Percentiles rank a stretch among this genome's conserved stretches.
These are phyloP conservation scores for Aspergillus vadensis DNA, from an alignment of 2,329 filamentous ascomycete species.

Conservation along the genomic window DNA sequence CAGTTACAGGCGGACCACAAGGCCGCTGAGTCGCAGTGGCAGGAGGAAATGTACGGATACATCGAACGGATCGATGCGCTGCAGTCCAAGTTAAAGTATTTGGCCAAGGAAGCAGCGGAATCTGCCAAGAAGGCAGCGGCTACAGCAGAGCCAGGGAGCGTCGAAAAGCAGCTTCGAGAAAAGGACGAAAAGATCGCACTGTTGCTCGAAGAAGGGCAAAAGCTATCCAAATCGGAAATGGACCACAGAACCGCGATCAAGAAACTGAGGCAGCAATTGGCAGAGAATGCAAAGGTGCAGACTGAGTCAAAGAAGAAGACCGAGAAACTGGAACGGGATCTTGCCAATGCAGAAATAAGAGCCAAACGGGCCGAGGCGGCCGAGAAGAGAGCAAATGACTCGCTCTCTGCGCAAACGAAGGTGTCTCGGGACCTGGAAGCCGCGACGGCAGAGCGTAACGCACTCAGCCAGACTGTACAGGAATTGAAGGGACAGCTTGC, in stretches of 20 bases:
- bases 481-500: slow-evolving; percentile 71
- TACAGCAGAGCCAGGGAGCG: slow-evolving; percentile 63
- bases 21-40: slow-evolving; percentile 60
- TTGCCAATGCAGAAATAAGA: slow-evolving; percentile 53
- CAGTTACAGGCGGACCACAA: slow-evolving; percentile 55
- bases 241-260: slow-evolving; percentile 82
- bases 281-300: slow-evolving; percentile 55
- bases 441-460: slow-evolving; percentile 64
- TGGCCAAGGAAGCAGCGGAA: slow-evolving; percentile 77
- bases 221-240: slow-evolving; percentile 81
- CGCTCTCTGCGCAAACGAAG: slow-evolving; percentile 53
- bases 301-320: slow-evolving; percentile 57
- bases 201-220: slow-evolving; percentile 89
- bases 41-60: slow-evolving; percentile 81
- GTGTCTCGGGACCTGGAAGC: slow-evolving; percentile 61
- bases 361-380: slow-evolving; percentile 62
- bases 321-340: slow-evolving; percentile 61
- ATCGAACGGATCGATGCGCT: slow-evolving; percentile 89
- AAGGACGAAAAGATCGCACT: slow-evolving; percentile 89
- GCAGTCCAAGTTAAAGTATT: slow-evolving; percentile 85
- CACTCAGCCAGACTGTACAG: slow-evolving; percentile 65
- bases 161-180: slow-evolving; percentile 79
- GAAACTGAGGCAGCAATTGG: slow-evolving; percentile 63
- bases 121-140: slow-evolving; percentile 69
- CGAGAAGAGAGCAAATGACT: slow-evolving; percentile 59